A percentile compares a stretch with the other conserved stretches of the same genome.
phyloP scores from a whole-genome alignment of 2,329 filamentous ascomycete species.

The Blastomyces parvus region DNA sequence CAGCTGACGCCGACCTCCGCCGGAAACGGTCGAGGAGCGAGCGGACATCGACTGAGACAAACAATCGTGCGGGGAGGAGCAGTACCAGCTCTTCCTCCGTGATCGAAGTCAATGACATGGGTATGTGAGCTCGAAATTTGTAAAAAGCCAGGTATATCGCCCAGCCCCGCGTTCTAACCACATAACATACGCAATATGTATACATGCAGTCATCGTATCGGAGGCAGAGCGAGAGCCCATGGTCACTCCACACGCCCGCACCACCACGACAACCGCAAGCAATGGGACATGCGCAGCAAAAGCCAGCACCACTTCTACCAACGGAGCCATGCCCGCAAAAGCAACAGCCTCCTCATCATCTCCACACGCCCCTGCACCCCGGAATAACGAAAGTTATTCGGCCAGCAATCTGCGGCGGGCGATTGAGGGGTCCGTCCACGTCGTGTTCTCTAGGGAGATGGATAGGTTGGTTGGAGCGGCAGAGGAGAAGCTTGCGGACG shows the following conservation, averaged over 20 bases:
- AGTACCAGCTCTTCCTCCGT: slow-evolving; percentile 1
- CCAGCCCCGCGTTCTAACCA: background rate
- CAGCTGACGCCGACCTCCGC: slow-evolving; percentile 11
- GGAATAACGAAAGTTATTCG: background rate
- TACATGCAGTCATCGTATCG: background rate
- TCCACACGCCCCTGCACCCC: background rate
- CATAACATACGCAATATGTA: no score
- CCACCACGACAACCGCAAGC: background rate
- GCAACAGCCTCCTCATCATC: background rate
- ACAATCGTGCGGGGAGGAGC: background rate
- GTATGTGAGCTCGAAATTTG: background rate
- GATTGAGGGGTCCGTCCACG: slow-evolving; percentile 31
- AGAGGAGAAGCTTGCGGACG: slow-evolving; percentile 47
- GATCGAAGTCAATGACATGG: slow-evolving; percentile 6
- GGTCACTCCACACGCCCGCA: background rate
- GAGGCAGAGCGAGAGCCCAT: background rate
- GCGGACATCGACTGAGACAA: background rate
- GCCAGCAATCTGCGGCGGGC: slow-evolving; percentile 19
- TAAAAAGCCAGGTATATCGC: background rate
- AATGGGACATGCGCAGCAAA: background rate
- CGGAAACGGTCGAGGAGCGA: slow-evolving; percentile 7
- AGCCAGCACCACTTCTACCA: background rate
- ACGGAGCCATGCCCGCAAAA: background rate
- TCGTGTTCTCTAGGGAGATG: slow-evolving; percentile 50
- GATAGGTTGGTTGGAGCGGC: slow-evolving; percentile 48